phyloP scores from a whole-genome alignment of 108 stramenopile genomes.

The Nitzschia inconspicua region DNA sequence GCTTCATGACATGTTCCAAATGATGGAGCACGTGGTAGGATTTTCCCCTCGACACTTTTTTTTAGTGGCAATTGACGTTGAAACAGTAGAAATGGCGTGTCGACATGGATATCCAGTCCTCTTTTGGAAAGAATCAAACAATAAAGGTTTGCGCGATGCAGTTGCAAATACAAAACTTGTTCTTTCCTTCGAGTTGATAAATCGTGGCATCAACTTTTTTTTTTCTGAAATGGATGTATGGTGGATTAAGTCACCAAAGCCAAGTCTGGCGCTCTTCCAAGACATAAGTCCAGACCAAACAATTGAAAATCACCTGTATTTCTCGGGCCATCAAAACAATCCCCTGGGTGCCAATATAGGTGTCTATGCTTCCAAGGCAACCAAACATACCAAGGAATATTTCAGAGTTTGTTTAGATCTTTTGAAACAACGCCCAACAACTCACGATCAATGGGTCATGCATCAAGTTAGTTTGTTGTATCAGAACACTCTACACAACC shows the following conservation, averaged over 20 bases:
- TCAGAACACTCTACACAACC: background rate
- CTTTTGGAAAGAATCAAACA: background rate
- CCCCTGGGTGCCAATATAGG: conserved; percentile 34
- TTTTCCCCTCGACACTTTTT: conserved; percentile 26
- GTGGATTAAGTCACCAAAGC: conserved; percentile 29
- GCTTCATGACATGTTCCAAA: conserved; percentile 41
- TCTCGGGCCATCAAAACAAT: conserved; percentile 34
- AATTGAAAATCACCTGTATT: conserved; percentile 20
- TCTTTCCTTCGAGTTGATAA: conserved; percentile 17
- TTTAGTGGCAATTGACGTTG: conserved; percentile 27
- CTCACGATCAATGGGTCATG: conserved; percentile 44
- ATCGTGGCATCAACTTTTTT: conserved; percentile 17
- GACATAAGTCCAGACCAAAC: background rate
- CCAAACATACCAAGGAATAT: conserved; percentile 25
- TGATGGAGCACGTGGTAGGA: conserved; percentile 33
- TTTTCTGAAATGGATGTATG: conserved; percentile 53
- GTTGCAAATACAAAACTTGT: conserved; percentile 33
- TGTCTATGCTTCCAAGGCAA: conserved; percentile 30
- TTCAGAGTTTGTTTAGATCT: conserved; percentile 22
- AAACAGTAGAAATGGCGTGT: conserved; percentile 30
- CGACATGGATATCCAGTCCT: conserved; percentile 35
- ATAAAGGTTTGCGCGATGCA: background rate
- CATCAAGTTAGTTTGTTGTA: background rate
- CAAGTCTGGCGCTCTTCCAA: conserved; percentile 5
- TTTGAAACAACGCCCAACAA: conserved; percentile 2